Evolutionary conservation across 1,284 basidiomycete species (phyloP), one percentile per base, ranked within the genome.

Genomic region (Takashimella tepidaria): DNA sequence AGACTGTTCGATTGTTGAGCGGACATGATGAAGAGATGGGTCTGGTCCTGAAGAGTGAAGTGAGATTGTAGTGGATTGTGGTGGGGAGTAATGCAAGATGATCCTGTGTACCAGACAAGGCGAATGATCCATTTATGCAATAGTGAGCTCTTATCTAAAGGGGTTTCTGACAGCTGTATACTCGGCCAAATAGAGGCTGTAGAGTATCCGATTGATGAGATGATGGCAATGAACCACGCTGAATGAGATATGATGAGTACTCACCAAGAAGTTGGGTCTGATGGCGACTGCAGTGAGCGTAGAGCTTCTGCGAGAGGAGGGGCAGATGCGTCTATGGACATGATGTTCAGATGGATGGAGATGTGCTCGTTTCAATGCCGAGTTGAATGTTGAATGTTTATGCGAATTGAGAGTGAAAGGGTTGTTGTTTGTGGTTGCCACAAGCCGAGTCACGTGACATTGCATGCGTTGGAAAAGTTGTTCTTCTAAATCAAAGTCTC

Each of bases 251-350:
- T 19, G 37, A 11, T 19, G 11, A 40, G 37, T 19, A 55, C 59
- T n/a, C 42, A 69, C 69, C 66, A 68, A 23, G 58, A 50, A 2
- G 61, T 63, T 3, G 59, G 51, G 49, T 66, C 59, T n/a, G 52
- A 40, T 1, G 56, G 43, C 46, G 59, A 55, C 41, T 55, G 49
- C 41, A 69, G 56, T 3, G 59, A 56, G 16, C 47, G 43, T 22
- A 63, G 55, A 23, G 58, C 62, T 12, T 44, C 26, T 8, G 45
- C 48, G 51, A 71, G 57, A 10, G 60, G 60, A 20, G 65, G 62
- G 48, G 67, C 65, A 25, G 66, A 65, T 40, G 66, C 57, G 53
- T 71, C 67, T 26, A 62, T 62, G 40, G 69, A 66, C 69, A 71
- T 71, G 45, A 19, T n/a, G n/a, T n/a, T n/a, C n/a, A n/a, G n/a